Percentiles rank a stretch among this genome's conserved stretches.
Conservation (phyloP, 2,329 filamentous ascomycete species). For the Parastagonospora avenae region DNA sequence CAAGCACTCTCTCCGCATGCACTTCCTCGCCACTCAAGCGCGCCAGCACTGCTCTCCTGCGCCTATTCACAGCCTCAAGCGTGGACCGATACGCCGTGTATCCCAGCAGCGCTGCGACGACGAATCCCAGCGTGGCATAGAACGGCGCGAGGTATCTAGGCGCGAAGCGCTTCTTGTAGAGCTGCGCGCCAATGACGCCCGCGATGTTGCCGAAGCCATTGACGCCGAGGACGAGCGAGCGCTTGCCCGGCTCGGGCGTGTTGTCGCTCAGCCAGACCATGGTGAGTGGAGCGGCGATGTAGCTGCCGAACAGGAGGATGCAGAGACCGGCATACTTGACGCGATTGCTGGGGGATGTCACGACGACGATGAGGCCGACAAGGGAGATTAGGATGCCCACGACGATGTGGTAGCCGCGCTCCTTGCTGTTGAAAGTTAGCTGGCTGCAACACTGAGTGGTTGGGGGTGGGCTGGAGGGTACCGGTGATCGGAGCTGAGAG, state of each 20-base stretch:
- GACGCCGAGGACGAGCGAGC: conserved; percentile 23
- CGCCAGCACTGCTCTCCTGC: conserved; percentile 14
- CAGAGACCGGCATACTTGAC: conserved; percentile 24
- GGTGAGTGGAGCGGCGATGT: conserved; percentile 28
- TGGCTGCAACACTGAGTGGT: background rate
- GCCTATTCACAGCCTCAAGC: conserved; percentile 18
- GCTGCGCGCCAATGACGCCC: conserved; percentile 26
- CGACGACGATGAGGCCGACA: conserved; percentile 27
- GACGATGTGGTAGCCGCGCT: conserved; percentile 49
- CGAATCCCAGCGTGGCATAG: conserved; percentile 28
- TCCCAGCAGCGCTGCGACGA: conserved; percentile 22
- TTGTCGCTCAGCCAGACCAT: conserved; percentile 31
- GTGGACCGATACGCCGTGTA: conserved; percentile 26
- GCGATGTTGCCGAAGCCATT: conserved; percentile 33
- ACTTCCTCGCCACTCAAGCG: conserved; percentile 16
- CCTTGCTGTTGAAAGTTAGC: conserved; percentile 4
- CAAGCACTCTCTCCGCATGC: conserved; percentile 22
- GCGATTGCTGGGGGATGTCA: conserved; percentile 5
- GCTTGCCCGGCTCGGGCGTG: conserved; percentile 26
- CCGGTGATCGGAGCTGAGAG: conserved; percentile 51
- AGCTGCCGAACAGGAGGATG: conserved; percentile 30
- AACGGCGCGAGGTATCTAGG: conserved; percentile 25
- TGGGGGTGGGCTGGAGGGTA: too few species aligned
- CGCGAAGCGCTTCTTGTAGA: conserved; percentile 23
- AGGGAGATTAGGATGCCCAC: conserved; percentile 52